Evolutionary conservation across 2,329 filamentous ascomycete genomes (phyloP), one percentile per base, ranked within the genome.

Genomic region (Exophiala spinifera): DNA sequence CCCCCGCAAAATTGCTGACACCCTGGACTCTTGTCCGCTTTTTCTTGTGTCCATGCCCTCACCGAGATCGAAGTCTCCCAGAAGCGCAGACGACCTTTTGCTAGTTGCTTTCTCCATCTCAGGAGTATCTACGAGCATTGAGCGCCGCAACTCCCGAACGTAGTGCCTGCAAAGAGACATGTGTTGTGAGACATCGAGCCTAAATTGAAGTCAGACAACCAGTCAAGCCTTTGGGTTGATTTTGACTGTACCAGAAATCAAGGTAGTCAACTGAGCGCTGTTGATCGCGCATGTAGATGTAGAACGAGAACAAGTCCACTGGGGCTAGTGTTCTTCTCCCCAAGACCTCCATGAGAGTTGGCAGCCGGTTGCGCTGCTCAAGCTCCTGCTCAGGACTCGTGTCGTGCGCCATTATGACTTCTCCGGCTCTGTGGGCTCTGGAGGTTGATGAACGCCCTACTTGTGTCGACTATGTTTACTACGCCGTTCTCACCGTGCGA

Each of bases 221-320:
- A 4, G 8, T 7, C 11, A 13, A 14, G 11, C n/a, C 21, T 13
- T 6, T 17, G 3, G 11, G n/a, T 15, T n/a, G 23, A 7, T 8
- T n/a, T 11, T 11, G 28, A 44, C 69, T 83, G 55, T 77, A 97
- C 94, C 95, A 99, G 73, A 99, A 99, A 70, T 99, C 94, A 39
- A 99, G 78, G 67, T 99, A 99, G 68, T 99, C 94, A 11, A 99
- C 94, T 6, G 92, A 96, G 70, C 91, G 85, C 73, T 99, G 94
- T 74, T 96, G 91, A 72, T 99, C 95, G 66, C 94, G 85, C 94
- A 99, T 99, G 75, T 96, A 99, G 66, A 99, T 99, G 75, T 99
- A 99, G 77, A 99, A 99, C 1, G 91, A 96, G 73, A 96, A 99
- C 10, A 99, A 79, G 68, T 99, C 95, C 54, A 99, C 92, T 0